A percentile compares a stretch with the other conserved stretches of the same genome.
phyloP scores from a whole-genome alignment of 2,329 filamentous ascomycete species.

The Microcera coccophila region DNA sequence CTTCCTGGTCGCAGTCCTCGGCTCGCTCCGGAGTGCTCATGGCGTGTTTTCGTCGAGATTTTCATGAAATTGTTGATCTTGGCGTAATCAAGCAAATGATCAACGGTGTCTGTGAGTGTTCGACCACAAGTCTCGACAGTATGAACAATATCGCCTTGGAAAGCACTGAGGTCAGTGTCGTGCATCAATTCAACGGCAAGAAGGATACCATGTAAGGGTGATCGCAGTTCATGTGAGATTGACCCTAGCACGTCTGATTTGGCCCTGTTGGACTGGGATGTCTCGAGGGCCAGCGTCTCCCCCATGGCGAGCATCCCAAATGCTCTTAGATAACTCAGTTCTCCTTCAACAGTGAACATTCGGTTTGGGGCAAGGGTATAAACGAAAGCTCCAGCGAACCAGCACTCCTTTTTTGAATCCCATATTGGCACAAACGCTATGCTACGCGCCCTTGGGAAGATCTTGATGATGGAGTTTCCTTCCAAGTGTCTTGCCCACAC shows the following conservation, averaged over 20 bases:
- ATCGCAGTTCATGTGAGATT: conserved; percentile 59
- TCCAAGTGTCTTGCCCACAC: conserved; percentile 14
- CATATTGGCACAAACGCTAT: conserved; percentile 47
- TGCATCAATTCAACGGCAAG: conserved; percentile 51
- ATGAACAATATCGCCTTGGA: conserved; percentile 45
- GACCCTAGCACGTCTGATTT: conserved; percentile 58
- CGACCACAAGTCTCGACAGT: conserved; percentile 50
- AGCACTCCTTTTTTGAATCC: conserved; percentile 43
- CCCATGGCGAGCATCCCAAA: conserved; percentile 55
- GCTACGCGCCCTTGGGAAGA: conserved; percentile 43
- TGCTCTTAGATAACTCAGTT: conserved; percentile 48
- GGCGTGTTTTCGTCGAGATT: neutral
- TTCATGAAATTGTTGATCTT: conserved; percentile 46
- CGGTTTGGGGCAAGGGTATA: conserved; percentile 44
- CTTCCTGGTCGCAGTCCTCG: neutral
- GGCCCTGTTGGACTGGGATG: conserved; percentile 39
- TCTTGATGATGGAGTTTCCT: conserved; percentile 26
- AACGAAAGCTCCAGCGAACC: conserved; percentile 48
- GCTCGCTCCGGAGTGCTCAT: neutral
- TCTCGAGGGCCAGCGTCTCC: conserved; percentile 47
- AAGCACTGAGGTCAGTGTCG: conserved; percentile 46
- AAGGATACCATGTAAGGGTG: conserved; percentile 58
- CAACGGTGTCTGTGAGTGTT: conserved; percentile 51
- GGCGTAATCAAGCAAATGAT: conserved; percentile 52
- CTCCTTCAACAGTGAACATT: conserved; percentile 43